These are phyloP conservation scores for Clarireedia hainanense DNA, from an alignment of 2,329 filamentous ascomycete species.

Conservation along the genomic window DNA sequence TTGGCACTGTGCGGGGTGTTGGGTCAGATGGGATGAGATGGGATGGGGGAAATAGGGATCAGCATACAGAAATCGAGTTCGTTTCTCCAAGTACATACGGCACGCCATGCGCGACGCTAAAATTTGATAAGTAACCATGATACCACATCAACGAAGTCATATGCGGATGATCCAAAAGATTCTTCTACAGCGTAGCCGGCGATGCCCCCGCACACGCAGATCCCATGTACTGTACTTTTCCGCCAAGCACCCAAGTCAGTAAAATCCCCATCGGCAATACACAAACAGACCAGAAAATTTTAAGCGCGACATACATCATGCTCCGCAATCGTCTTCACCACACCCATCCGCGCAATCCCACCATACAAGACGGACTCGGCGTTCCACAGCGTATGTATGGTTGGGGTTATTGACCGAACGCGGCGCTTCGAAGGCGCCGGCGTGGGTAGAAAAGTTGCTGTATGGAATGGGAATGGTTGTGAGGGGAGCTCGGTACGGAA, in stretches of 20 bases:
- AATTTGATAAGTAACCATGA: not conserved
- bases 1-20: conserved; percentile 1
- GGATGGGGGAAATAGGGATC: too few relatives aligned
- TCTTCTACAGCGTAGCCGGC: not conserved
- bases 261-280: too few relatives aligned
- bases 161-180: not conserved
- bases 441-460: not conserved
- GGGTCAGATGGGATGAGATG: too few relatives aligned
- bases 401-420: not conserved
- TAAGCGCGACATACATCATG: not conserved
- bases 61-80: conserved; percentile 11
- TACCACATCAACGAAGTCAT: not conserved
- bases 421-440: not conserved
- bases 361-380: not conserved
- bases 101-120: not conserved
- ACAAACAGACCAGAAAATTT: not conserved
- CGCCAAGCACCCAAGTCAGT: not conserved
- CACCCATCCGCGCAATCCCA: too few relatives aligned
- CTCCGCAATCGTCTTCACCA: not conserved
- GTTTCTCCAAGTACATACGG: not conserved
- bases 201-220: not conserved
- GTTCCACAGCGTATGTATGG: not conserved
- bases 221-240: not conserved
- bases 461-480: not conserved
- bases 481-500: not conserved